A percentile compares a stretch with the other conserved stretches of the same genome.
phyloP scores from a whole-genome alignment of 805 yeast genomes.

The Starmera quercuum region DNA sequence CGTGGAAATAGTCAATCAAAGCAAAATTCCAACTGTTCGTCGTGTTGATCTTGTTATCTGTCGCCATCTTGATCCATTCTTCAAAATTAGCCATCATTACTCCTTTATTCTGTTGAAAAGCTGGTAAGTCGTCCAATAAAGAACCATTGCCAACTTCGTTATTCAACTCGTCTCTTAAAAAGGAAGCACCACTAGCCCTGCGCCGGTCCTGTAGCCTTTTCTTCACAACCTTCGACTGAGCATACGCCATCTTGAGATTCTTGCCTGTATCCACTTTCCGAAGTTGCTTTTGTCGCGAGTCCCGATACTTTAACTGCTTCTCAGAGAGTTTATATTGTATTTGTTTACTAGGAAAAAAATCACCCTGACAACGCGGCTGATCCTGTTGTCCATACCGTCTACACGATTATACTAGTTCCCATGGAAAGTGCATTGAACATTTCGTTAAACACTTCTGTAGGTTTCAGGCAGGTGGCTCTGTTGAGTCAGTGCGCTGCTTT shows the following conservation, averaged over 20 bases:
- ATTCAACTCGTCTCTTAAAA: conserved; percentile 22
- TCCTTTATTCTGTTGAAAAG: conserved; percentile 23
- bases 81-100: conserved; percentile 53
- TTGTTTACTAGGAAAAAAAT: too few relatives aligned
- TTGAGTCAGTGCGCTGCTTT: conserved; percentile 15
- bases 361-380: too few relatives aligned
- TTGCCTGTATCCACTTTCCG: too few relatives aligned
- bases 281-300: too few relatives aligned
- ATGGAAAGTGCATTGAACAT: too few relatives aligned
- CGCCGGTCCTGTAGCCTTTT: conserved; percentile 21
- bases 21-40: conserved; percentile 88
- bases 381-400: too few relatives aligned
- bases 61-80: conserved; percentile 76
- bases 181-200: conserved; percentile 24
- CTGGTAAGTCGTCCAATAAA: conserved; percentile 16
- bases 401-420: too few relatives aligned
- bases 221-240: conserved; percentile 19
- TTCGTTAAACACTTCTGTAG: too few relatives aligned
- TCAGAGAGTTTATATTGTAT: too few relatives aligned
- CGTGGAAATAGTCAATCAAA: conserved; percentile 86
- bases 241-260: conserved; percentile 20
- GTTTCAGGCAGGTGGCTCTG: conserved; percentile 1
- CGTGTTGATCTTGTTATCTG: conserved; percentile 77
- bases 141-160: conserved; percentile 8
- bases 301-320: too few relatives aligned